A percentile compares a stretch with the other conserved stretches of the same genome.
Conservation (phyloP, 1,284 basidiomycete genomes). For the Sphaerobolus stellatus region DNA sequence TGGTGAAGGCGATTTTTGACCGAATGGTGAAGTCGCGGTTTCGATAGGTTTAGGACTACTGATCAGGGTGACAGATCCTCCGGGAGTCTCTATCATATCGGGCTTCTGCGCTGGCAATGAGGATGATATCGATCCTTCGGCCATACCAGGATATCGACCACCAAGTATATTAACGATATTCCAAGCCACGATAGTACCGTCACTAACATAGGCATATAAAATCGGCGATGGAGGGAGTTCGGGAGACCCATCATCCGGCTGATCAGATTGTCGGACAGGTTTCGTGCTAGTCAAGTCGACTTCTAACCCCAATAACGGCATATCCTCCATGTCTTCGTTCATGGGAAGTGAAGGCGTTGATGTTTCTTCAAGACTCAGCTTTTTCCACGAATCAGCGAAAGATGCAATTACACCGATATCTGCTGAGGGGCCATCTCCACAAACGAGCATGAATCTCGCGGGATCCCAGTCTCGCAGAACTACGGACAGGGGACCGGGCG, state of each 20-base stretch:
- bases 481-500: constrained; percentile 55
- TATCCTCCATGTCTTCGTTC: constrained; percentile 70
- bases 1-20: constrained; percentile 19
- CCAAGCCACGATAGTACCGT: constrained; percentile 80
- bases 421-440: constrained; percentile 71
- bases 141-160: constrained; percentile 56
- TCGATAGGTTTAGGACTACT: no score
- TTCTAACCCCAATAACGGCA: constrained; percentile 66
- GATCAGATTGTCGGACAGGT: constrained; percentile 37
- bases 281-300: constrained; percentile 64
- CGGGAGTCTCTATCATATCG: no score
- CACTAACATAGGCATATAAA: constrained; percentile 75
- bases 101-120: no score
- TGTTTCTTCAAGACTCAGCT: constrained; percentile 73
- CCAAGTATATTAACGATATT: constrained; percentile 59
- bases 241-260: constrained; percentile 45
- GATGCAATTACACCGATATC: constrained; percentile 72
- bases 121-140: constrained; percentile 16
- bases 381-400: constrained; percentile 54
- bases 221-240: constrained; percentile 62
- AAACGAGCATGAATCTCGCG: constrained; percentile 59
- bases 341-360: constrained; percentile 67
- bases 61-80: no score
- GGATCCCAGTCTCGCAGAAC: constrained; percentile 67
- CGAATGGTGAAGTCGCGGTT: constrained; percentile 15